Conservation (phyloP, 129 eudicot species). For the Ambrosia artemisiifolia region DNA sequence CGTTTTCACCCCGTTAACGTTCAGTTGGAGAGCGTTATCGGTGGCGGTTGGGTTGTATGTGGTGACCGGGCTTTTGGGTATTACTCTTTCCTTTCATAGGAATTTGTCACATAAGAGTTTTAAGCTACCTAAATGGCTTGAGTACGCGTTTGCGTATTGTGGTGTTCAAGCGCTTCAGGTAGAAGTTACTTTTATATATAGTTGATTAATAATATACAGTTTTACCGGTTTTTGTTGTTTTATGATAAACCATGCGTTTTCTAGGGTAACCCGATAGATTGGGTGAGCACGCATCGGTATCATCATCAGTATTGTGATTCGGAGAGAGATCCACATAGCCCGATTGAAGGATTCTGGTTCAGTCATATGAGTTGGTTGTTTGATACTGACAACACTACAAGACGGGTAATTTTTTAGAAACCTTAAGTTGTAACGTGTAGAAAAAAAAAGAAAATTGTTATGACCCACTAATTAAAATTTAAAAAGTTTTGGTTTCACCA, state of each 20-base stretch:
- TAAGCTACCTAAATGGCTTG: conserved; percentile 83
- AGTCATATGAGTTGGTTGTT: conserved; percentile 44
- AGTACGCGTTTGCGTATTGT: conserved; percentile 70
- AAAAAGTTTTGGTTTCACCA: no score
- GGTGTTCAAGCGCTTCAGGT: conserved; percentile 88
- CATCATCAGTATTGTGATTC: conserved; percentile 41
- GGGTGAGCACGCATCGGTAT: conserved; percentile 51
- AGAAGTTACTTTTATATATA: no score
- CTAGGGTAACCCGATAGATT: conserved; percentile 42
- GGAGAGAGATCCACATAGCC: conserved; percentile 32
- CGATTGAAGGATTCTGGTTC: conserved; percentile 36
- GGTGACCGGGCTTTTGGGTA: conserved; percentile 59
- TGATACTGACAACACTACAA: conserved; percentile 12
- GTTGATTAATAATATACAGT: no score
- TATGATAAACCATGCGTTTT: not conserved
- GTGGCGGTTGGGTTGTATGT: conserved; percentile 56
- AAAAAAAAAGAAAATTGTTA: no score
- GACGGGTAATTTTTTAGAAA: not conserved
- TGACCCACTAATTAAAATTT: no score
- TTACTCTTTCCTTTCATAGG: conserved; percentile 67
- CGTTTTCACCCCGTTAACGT: conserved; percentile 56
- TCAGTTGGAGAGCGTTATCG: conserved; percentile 68
- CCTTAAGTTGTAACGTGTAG: not conserved
- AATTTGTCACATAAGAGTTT: conserved; percentile 70
- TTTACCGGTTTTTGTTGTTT: not conserved